Evolutionary conservation across 805 yeast species (phyloP), one percentile per base, ranked within the genome.

Genomic region (Jamesozyma piceae): DNA sequence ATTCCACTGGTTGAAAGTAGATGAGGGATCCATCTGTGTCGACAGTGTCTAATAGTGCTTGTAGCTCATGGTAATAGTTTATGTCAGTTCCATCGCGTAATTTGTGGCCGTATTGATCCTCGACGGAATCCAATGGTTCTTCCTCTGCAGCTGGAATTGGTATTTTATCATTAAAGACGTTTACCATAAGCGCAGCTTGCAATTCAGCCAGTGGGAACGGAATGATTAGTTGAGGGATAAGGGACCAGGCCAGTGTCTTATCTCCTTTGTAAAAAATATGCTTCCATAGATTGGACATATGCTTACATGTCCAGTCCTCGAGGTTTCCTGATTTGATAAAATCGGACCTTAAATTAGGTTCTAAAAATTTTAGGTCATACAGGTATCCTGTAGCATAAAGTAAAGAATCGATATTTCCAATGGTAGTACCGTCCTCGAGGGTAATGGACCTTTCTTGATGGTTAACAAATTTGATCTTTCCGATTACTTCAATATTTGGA

Each of bases 121-220:
- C 20, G n/a, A n/a, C n/a, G n/a, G n/a, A n/a, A n/a, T n/a, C n/a
- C n/a, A n/a, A n/a, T 41, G 13, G n/a, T 24, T 10, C 35, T 17
- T 38, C 28, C 18, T 44, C 46, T 9, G 45, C 41, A 0, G 69
- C 34, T 1, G 88, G 87, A 13, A 80, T 58, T 14, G 49, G 11
- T 2, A 83, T 56, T 35, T 77, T 67, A 0, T 79, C 79, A 4
- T 75, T 58, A 63, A 82, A 76, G 2, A 78, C 76, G 44, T 87
- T 68, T 2, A 83, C 74, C 26, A 83, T 65, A 53, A 79, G 71
- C 6, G 78, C 68, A 0, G 82, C 86, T 55, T 84, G 92, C 38
- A 75, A 64, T 51, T 75, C 79, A 14, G 82, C 72, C 1, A 74
- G 63, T 41, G 84, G 69, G 47, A 80, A 78, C 5, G 87, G 84